phyloP scores from a whole-genome alignment of 2,329 filamentous ascomycete species.

The Hypoxylon sp. region DNA sequence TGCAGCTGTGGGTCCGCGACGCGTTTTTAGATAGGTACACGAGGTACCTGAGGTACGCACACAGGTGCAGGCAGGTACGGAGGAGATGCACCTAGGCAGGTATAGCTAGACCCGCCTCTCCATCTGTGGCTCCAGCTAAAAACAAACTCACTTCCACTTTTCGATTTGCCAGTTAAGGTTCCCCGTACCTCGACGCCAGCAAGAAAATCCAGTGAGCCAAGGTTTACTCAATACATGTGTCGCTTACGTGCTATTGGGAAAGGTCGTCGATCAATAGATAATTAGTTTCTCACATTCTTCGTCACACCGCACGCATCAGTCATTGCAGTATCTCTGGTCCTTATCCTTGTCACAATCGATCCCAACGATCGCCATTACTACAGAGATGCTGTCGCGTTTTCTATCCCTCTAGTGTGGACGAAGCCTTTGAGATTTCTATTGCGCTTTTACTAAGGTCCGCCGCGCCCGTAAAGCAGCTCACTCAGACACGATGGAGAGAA shows the following conservation, averaged over 20 bases:
- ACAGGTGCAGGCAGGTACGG: background rate
- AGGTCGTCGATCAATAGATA: background rate
- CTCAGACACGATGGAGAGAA: slow-evolving; percentile 70
- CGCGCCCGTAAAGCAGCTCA: background rate
- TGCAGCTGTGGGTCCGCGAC: background rate
- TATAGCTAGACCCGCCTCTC: background rate
- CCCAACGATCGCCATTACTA: slow-evolving; percentile 5
- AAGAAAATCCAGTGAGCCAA: background rate
- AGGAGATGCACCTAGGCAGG: background rate
- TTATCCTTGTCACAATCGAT: slow-evolving; percentile 3
- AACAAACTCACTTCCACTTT: slow-evolving; percentile 13
- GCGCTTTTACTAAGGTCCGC: background rate
- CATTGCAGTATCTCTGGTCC: background rate
- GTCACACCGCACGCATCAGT: background rate
- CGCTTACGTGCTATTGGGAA: background rate
- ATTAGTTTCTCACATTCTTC: background rate
- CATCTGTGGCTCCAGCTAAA: slow-evolving; percentile 5
- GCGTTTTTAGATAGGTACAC: background rate
- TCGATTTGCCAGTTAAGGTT: background rate
- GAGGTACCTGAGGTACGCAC: too few relatives aligned
- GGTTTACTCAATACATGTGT: background rate
- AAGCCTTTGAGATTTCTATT: background rate
- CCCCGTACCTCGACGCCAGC: background rate
- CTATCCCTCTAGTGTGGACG: slow-evolving; percentile 16
- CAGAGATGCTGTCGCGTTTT: slow-evolving; percentile 28